These are phyloP conservation scores for Skeletonema marinoi DNA, from an alignment of 108 stramenopile species.

Conservation along the genomic window DNA sequence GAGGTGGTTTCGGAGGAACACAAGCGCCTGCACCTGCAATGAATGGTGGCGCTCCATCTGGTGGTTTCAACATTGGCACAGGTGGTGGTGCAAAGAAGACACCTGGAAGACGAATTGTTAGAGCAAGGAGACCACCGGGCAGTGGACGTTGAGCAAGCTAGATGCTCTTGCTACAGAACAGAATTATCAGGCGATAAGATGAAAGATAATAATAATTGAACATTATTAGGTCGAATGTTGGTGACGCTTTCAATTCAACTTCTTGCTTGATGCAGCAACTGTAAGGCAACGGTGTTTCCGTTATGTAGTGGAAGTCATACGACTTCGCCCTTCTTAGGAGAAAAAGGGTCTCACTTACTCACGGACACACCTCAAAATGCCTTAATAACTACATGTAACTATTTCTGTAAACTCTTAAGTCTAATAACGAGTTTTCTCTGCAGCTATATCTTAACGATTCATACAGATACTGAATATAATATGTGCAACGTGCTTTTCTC, in stretches of 20 bases:
- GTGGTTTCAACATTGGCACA: constrained; percentile 9
- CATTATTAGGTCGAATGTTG: neutral
- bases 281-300: too few relatives aligned
- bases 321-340: too few relatives aligned
- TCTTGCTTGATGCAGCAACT: too few relatives aligned
- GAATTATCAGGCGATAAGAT: neutral
- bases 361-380: too few relatives aligned
- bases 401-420: too few relatives aligned
- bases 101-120: constrained; percentile 1
- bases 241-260: too few relatives aligned
- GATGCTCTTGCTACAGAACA: neutral
- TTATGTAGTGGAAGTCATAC: too few relatives aligned
- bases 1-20: constrained; percentile 5
- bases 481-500: neutral
- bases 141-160: neutral
- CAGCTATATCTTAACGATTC: too few relatives aligned
- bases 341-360: too few relatives aligned
- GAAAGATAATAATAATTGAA: neutral
- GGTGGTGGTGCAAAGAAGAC: constrained; percentile 11
- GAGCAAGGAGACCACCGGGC: neutral
- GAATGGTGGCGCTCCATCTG: neutral
- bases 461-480: too few relatives aligned
- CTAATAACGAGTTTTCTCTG: too few relatives aligned
- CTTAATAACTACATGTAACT: too few relatives aligned
- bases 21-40: neutral